phyloP scores from a whole-genome alignment of 768 basidiomycete species.

The Rhodotorula taiwanensis region DNA sequence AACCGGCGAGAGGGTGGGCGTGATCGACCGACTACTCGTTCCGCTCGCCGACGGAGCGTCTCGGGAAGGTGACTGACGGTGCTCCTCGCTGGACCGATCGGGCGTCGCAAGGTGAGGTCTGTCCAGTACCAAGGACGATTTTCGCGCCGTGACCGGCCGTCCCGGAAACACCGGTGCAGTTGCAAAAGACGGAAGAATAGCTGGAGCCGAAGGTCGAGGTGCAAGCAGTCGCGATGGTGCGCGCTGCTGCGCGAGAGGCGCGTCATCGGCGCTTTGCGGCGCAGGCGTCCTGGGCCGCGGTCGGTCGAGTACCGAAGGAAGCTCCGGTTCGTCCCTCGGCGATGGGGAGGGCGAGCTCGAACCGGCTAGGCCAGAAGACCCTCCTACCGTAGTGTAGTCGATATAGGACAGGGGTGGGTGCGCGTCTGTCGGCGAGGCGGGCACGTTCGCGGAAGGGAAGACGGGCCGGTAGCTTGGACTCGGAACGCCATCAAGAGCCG shows the following conservation, averaged over 20 bases:
- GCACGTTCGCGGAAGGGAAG: background rate
- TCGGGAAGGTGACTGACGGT: background rate
- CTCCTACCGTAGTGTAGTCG: background rate
- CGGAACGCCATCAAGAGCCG: background rate
- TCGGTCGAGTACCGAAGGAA: slow-evolving; percentile 14
- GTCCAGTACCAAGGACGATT: slow-evolving; percentile 10
- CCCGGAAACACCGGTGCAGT: background rate
- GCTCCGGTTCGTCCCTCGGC: background rate
- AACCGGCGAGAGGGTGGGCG: no score
- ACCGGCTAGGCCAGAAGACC: background rate
- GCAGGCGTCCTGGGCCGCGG: slow-evolving; percentile 17
- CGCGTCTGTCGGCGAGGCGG: background rate
- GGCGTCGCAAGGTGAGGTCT: slow-evolving; percentile 10
- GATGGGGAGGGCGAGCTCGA: background rate
- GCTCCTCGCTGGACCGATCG: background rate
- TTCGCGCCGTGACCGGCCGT: background rate
- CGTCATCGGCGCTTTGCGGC: background rate
- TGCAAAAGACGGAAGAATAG: background rate
- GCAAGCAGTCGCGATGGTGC: no score
- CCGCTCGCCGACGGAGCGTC: background rate
- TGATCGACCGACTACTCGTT: background rate
- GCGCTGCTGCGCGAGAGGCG: no score
- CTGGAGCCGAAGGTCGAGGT: background rate
- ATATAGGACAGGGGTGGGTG: background rate
- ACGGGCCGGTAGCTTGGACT: background rate